Conservation (phyloP, 495 filamentous ascomycete genomes). For the Paragyromitra xinjiangensis region DNA sequence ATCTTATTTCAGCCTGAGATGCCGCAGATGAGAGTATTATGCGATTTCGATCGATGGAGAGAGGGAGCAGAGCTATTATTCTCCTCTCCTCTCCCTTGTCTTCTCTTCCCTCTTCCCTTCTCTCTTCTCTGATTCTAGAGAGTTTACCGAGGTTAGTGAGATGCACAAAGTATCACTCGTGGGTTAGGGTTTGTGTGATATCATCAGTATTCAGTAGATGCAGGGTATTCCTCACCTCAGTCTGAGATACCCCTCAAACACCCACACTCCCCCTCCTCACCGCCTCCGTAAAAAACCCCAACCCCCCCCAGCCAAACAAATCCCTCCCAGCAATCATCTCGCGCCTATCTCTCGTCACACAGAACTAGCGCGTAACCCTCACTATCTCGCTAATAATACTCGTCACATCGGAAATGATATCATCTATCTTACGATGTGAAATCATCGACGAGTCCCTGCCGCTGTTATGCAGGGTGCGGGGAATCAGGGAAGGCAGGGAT, state of each 20-base stretch:
- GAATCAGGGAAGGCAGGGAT: no score
- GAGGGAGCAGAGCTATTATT: no score
- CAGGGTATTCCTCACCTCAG: neutral
- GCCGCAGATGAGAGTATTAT: neutral
- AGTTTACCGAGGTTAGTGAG: neutral
- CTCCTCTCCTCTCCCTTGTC: no score
- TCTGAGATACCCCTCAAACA: no score
- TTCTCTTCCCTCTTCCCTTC: no score
- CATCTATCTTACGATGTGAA: neutral
- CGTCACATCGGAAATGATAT: neutral
- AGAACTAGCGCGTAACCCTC: neutral
- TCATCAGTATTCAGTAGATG: neutral
- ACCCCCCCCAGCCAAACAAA: neutral
- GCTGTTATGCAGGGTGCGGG: neutral
- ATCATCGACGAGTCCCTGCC: neutral
- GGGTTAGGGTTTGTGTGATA: constrained; percentile 1
- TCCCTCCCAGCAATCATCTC: neutral
- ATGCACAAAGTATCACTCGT: neutral
- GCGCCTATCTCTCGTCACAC: neutral
- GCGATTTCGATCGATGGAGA: no score
- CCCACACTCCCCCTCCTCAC: neutral
- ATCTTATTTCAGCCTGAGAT: neutral
- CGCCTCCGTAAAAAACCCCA: no score
- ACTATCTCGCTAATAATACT: neutral
- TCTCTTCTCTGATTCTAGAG: no score